phyloP scores from a whole-genome alignment of 1,139 yeast genomes.

The Pichia sp. region DNA sequence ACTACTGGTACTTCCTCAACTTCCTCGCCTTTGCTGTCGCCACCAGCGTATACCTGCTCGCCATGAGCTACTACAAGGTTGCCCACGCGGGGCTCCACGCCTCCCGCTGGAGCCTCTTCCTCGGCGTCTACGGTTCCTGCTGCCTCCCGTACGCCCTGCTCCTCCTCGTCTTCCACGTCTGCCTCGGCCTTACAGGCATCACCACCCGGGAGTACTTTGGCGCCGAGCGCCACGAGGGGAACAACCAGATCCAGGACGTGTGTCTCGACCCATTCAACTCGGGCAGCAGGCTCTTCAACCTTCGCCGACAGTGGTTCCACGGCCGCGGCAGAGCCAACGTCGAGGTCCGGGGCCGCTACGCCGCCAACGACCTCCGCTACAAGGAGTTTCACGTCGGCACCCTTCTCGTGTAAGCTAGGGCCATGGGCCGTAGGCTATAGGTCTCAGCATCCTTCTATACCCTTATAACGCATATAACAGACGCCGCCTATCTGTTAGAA shows the following conservation, averaged over 20 bases:
- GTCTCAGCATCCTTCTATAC: too few relatives aligned
- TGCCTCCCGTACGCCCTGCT: constrained; percentile 51
- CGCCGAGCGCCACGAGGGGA: constrained; percentile 24
- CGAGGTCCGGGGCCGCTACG: constrained; percentile 29
- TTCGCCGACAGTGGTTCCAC: constrained; percentile 46
- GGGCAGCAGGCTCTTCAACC: constrained; percentile 36
- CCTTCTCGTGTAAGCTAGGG: constrained; percentile 1
- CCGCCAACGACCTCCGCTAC: constrained; percentile 44
- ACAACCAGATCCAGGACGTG: constrained; percentile 21
- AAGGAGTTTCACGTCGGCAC: constrained; percentile 22
- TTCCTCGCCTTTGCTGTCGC: constrained; percentile 39
- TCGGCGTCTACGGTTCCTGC: constrained; percentile 38
- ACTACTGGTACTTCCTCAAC: constrained; percentile 52
- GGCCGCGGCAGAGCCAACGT: constrained; percentile 44
- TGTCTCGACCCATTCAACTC: constrained; percentile 45
- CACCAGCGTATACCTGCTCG: constrained; percentile 25
- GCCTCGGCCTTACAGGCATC: constrained; percentile 52
- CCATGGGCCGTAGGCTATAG: neutral
- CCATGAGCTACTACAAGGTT: constrained; percentile 25
- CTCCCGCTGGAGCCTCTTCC: constrained; percentile 38
- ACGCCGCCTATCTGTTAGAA: too few relatives aligned
- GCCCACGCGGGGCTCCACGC: constrained; percentile 31
- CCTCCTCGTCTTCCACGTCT: constrained; percentile 50
- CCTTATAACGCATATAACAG: too few relatives aligned
- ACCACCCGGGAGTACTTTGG: constrained; percentile 65